A percentile compares a stretch with the other conserved stretches of the same genome.
Conservation (phyloP, 345 rosid genomes). For the Erucastrum elatum region DNA sequence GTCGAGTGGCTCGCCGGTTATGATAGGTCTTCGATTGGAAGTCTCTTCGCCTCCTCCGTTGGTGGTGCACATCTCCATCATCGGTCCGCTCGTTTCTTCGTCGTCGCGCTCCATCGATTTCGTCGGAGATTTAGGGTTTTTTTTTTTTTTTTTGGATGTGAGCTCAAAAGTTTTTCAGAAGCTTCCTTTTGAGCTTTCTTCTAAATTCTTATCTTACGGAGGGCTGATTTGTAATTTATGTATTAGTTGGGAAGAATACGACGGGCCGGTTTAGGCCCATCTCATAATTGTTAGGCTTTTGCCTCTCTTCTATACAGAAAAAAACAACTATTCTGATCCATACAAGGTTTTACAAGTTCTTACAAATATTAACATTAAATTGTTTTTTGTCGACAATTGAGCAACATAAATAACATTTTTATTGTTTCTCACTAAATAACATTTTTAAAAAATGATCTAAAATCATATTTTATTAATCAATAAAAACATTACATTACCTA, state of each 20-base stretch:
- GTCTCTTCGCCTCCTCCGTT: conserved; percentile 59
- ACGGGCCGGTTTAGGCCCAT: conserved; percentile 37
- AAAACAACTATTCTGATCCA: no score
- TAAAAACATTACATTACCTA: no score
- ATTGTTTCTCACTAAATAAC: no score
- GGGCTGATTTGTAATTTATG: conserved; percentile 9
- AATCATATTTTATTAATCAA: no score
- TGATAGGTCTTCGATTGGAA: conserved; percentile 55
- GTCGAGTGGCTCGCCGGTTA: conserved; percentile 88
- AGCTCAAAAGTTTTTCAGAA: not conserved
- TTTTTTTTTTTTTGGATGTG: conserved; percentile 5
- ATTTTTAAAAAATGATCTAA: no score
- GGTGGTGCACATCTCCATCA: conserved; percentile 68
- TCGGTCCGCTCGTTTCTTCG: conserved; percentile 52
- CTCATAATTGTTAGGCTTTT: conserved; percentile 12
- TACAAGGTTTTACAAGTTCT: no score
- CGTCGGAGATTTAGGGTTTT: conserved; percentile 38
- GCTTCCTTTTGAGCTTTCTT: not conserved
- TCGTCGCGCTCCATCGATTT: conserved; percentile 74
- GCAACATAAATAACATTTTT: no score
- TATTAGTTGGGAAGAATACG: not conserved
- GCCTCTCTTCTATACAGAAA: no score
- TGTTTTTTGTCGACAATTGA: no score
- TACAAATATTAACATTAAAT: no score
- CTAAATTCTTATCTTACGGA: not conserved